Conservation (phyloP, 257 asterid species). For the Nicotiana noctiflora region DNA sequence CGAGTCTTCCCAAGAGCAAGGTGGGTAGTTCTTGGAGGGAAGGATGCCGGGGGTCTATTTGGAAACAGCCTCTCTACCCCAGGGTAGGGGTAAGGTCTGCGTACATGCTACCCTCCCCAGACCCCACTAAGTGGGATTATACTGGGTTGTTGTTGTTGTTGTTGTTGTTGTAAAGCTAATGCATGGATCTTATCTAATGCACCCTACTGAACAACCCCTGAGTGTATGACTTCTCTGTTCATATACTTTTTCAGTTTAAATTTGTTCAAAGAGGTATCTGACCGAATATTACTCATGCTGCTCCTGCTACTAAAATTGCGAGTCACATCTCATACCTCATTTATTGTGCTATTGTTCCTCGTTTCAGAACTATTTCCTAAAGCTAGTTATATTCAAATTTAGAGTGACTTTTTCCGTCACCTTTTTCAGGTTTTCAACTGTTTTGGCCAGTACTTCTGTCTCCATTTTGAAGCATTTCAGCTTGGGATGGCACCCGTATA, state of each 20-base stretch:
- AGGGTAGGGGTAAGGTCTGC: too few species aligned
- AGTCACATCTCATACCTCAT: background rate
- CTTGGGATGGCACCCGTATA: constrained; percentile 88
- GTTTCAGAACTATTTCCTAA: background rate
- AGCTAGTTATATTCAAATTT: background rate
- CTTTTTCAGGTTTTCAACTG: constrained; percentile 67
- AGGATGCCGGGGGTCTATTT: too few species aligned
- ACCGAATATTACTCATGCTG: background rate
- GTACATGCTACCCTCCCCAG: too few species aligned
- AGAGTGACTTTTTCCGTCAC: background rate
- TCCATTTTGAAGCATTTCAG: constrained; percentile 83
- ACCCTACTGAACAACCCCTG: too few species aligned
- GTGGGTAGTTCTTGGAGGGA: too few species aligned
- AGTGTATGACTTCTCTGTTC: background rate
- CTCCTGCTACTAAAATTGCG: background rate
- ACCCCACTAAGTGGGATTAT: too few species aligned
- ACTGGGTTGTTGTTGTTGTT: too few species aligned
- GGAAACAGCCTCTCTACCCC: too few species aligned
- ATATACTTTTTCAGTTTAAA: background rate
- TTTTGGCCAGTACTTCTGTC: constrained; percentile 81
- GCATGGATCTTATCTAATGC: too few species aligned
- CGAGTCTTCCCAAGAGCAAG: too few species aligned
- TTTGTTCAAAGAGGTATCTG: background rate
- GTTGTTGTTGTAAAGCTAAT: too few species aligned
- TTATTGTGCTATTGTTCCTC: background rate